phyloP scores from a whole-genome alignment of 192 early-diverging fungal species.

The Backusella sp. region DNA sequence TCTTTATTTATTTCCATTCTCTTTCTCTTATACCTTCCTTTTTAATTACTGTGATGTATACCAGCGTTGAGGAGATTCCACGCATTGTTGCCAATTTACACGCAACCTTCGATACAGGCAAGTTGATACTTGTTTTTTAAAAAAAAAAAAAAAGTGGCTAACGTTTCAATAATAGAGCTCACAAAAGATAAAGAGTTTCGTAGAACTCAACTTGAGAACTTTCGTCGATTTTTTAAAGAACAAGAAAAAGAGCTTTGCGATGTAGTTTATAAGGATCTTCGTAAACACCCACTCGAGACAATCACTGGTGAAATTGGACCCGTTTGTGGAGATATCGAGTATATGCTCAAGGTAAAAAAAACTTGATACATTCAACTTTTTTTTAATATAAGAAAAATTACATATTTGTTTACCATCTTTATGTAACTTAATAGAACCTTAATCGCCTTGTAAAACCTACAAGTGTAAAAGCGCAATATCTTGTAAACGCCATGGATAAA shows the following conservation, averaged over 20 bases:
- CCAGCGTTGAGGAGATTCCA: background rate
- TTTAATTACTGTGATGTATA: background rate
- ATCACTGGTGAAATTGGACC: conserved; percentile 7
- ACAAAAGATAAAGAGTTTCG: background rate
- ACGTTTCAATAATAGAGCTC: background rate
- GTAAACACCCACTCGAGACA: background rate
- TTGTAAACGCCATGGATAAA: conserved; percentile 43
- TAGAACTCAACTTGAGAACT: background rate
- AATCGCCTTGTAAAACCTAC: conserved; percentile 48
- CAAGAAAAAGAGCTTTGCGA: background rate
- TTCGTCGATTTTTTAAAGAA: conserved; percentile 6
- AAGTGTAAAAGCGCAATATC: conserved; percentile 22
- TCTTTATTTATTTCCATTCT: background rate
- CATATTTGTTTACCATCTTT: background rate
- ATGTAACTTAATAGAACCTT: conserved; percentile 41
- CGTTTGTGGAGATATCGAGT: conserved; percentile 8
- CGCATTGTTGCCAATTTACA: background rate
- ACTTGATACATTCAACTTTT: too few species aligned
- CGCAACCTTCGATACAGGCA: background rate
- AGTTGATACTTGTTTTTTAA: background rate
- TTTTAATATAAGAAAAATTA: background rate
- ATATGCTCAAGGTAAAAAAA: conserved; percentile 8
- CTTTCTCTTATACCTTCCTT: background rate
- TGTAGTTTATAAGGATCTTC: conserved; percentile 11
- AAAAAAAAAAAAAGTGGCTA: background rate